Conservation (phyloP, 176 grass and related monocot species). For the Raddia guianensis region DNA sequence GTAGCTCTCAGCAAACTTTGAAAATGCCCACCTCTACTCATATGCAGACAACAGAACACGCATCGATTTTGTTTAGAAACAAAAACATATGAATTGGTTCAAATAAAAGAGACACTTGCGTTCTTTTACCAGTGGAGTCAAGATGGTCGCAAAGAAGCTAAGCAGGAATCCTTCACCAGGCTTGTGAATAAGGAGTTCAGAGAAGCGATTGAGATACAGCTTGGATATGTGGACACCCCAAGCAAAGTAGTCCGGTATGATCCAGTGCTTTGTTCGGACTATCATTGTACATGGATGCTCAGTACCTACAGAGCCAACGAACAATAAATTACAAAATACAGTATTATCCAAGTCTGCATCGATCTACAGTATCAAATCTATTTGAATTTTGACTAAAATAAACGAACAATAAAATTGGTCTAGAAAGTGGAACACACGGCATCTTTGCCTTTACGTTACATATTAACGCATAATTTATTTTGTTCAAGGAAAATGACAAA, state of each 20-base stretch:
- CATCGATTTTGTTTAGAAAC: not conserved
- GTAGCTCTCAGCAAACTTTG: conserved; percentile 65
- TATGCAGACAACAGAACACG: not conserved
- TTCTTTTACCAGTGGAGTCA: conserved; percentile 44
- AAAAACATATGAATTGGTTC: not conserved
- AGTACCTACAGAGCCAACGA: not conserved
- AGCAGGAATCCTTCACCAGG: conserved; percentile 46
- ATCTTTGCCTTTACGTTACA: not conserved
- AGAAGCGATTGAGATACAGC: conserved; percentile 46
- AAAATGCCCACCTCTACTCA: conserved; percentile 51
- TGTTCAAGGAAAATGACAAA: not conserved
- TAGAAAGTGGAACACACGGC: not conserved
- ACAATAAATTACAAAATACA: not conserved
- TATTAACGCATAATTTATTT: not conserved
- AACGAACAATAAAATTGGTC: not conserved
- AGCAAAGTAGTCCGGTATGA: conserved; percentile 40
- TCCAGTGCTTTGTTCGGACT: conserved; percentile 49
- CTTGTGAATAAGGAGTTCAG: conserved; percentile 49
- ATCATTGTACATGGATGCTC: conserved; percentile 50
- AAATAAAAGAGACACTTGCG: not conserved
- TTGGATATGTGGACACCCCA: conserved; percentile 46
- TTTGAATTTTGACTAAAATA: not conserved
- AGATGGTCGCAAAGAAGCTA: conserved; percentile 28
- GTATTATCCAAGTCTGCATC: not conserved
- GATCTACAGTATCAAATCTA: too few species aligned